Base-by-base conservation (phyloP, 1,284 basidiomycete species). In the Tausonia pullulans region DNA sequence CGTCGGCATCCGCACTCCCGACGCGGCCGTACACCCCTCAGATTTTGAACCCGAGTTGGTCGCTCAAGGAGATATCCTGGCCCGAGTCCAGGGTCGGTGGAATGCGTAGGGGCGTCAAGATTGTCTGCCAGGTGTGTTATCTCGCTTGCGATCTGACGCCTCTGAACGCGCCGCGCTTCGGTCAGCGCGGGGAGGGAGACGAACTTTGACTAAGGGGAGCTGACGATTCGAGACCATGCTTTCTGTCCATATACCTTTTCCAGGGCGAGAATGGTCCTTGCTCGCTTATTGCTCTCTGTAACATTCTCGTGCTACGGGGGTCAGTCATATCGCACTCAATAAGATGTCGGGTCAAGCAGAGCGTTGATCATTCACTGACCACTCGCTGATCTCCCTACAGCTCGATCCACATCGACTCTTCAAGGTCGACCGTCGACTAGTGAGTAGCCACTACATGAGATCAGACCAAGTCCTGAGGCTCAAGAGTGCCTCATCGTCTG, bases 281-380 rank as follows among this genome's bases (percentile, higher is more conserved):
- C 73, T 92, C 90, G 0, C 86, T 95, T 68, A 88, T 95, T 69
- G 89, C 90, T 10, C 86, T 61, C 44, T 53, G 71, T 76, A 93
- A 93, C 72, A 87, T 91, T 59, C 81, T 92, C 40, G 84, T 92
- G 67, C 79, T 93, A 3, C 83, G 88, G 46, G 86, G 85, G 55
- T 80, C 43, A 6, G 27, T 57, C 10, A 27, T 27, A 1, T 27
- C 27, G 27, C 27, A 27, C 27, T 27, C 27, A 27, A 27, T 27
- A 27, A 27, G 27, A 2, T 27, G 27, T 27, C 27, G 27, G 27
- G 27, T 27, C 27, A 27, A 27, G 27, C 27, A 27, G 27, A 27
- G 27, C 2, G 27, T 2, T 27, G 27, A 27, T 27, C 27, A 27
- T 27, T 27, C 27, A 27, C 27, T 27, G 27, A 27, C 27, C 27